Base-by-base conservation (phyloP, 192 early-diverging fungal genomes). In the Pilobolus umbonatus region DNA sequence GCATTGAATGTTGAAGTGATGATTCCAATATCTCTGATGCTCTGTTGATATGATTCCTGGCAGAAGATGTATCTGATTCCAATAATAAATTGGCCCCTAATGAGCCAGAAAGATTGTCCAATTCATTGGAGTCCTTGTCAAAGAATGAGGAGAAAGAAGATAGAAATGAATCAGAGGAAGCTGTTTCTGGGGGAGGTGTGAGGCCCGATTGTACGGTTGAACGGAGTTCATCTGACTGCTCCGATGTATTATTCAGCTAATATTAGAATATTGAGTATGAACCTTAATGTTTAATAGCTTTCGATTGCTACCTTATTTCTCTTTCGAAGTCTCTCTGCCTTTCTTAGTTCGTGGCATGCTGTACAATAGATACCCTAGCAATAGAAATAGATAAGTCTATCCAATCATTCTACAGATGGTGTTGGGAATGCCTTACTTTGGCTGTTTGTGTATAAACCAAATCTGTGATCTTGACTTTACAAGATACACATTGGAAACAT, bases 371-470 rank as follows among this genome's bases (percentile, higher is more conserved):
- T 75, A 38, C 89, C 89, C 77, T 83, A 17, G 7, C 46, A 32
- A 24, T 42, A 17, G 6, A 50, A 51, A 49, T 17, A 54, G 50
- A 52, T 0, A 35, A 3, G 12, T 0, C 5, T 5, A 36, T 17
- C 12, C 8, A 17, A 50, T 22, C 9, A 45, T 36, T 31, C 11
- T 1, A 29, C 11, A 28, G 19, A 12, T 29, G 21, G 11, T 11
- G 15, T 14, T 10, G 21, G 31, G 12, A 51, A 32, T 55, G 39
- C 30, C 31, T 53, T 65, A 75, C 75, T 64, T 85, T 85, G 32
- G 76, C 85, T 36, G 89, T 91, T 65, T 91, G 86, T 39, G 89
- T 84, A 78, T 87, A 91, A 12, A 86, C 81, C 44, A 86, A 75
- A 57, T 88, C 87, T 52, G 85, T 80, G 57, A 91, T 91, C 35